Evolutionary conservation across 2,329 filamentous ascomycete species (phyloP).

Genomic region (Sarocladium brachiariae): DNA sequence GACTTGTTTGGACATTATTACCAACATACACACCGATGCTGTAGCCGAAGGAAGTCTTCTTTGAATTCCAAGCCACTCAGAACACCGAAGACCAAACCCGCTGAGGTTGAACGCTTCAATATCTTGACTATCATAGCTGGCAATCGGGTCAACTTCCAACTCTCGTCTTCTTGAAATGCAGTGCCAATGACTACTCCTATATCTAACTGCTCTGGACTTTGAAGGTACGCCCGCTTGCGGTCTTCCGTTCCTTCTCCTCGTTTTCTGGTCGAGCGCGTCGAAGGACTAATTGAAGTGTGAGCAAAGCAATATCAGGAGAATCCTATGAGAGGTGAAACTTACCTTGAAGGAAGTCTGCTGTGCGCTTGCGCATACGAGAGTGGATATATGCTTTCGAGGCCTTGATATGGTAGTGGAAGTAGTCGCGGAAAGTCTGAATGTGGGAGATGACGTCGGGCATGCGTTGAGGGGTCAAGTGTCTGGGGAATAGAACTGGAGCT

Average conservation of each 20-base stretch:
- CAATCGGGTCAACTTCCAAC: not conserved
- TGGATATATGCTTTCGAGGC: conserved; percentile 99
- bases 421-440: conserved; percentile 99
- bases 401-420: conserved; percentile 99
- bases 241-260: conserved; percentile 97
- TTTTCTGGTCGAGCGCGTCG: conserved; percentile 91
- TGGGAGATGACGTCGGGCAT: conserved; percentile 96
- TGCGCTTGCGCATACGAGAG: conserved; percentile 94
- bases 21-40: no score
- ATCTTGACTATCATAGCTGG: not conserved
- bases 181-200: not conserved
- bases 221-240: conserved; percentile 92
- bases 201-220: conserved; percentile 39
- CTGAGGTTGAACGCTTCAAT: not conserved
- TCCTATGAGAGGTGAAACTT: conserved; percentile 27
- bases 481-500: conserved; percentile 21
- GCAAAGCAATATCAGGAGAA: no score
- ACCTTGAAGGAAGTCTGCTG: conserved; percentile 97
- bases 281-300: conserved; percentile 59
- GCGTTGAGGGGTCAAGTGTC: conserved; percentile 83
- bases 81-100: no score
- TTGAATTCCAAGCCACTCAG: no score
- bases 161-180: no score
- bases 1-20: no score
- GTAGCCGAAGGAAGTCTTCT: no score